Conservation (phyloP, 257 asterid genomes). For the Petunia secreta region DNA sequence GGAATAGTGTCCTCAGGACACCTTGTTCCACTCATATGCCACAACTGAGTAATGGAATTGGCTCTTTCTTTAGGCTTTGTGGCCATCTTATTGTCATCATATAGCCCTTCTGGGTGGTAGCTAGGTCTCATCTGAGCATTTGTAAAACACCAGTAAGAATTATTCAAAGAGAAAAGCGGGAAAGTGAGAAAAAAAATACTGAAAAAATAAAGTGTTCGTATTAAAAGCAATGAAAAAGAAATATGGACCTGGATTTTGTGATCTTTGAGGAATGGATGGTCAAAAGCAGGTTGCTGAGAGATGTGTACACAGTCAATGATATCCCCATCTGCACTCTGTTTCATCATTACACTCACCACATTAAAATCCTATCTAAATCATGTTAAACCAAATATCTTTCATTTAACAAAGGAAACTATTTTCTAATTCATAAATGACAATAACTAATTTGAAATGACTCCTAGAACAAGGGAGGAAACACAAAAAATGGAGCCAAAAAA, state of each 20-base stretch:
- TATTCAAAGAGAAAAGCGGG: not conserved
- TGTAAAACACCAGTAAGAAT: not conserved
- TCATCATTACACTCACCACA: conserved; percentile 29
- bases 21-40: conserved; percentile 74
- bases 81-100: conserved; percentile 54
- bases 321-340: conserved; percentile 92
- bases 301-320: conserved; percentile 82
- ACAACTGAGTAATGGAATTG: conserved; percentile 63
- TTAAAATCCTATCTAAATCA: not conserved
- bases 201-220: not conserved
- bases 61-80: conserved; percentile 43
- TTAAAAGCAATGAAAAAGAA: not conserved
- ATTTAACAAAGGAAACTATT: not conserved
- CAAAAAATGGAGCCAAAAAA: not conserved
- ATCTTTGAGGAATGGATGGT: conserved; percentile 91
- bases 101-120: conserved; percentile 80
- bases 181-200: not conserved
- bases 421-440: not conserved
- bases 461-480: not conserved
- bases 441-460: not conserved
- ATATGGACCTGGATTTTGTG: conserved; percentile 80
- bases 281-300: conserved; percentile 85
- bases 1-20: conserved; percentile 76
- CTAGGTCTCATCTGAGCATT: conserved; percentile 63
- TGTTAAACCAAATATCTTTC: not conserved